phyloP scores from a whole-genome alignment of 2,329 filamentous ascomycete species.

The Didymella keratinophila region DNA sequence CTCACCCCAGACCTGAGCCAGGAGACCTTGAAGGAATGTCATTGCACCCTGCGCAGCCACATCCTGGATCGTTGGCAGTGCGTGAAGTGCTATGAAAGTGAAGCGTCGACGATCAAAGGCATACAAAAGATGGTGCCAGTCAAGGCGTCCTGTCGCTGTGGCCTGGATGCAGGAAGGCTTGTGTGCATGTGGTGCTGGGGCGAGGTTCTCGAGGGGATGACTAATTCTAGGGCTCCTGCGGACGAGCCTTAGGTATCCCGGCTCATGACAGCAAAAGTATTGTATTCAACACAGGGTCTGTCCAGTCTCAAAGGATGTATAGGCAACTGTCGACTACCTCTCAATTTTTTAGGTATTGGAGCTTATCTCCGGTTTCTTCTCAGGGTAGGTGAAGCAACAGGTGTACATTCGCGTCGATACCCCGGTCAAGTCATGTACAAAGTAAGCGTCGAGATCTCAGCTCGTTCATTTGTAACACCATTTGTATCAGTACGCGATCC shows the following conservation, averaged over 20 bases:
- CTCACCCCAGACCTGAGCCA: neutral
- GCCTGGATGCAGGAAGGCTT: neutral
- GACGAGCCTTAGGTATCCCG: no score
- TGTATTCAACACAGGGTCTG: no score
- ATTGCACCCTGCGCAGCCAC: conserved; percentile 13
- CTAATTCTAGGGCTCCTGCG: no score
- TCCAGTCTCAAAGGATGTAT: no score
- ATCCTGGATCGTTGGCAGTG: conserved; percentile 31
- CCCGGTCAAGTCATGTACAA: neutral
- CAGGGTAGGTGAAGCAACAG: no score
- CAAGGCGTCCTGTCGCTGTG: conserved; percentile 5
- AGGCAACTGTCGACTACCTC: no score
- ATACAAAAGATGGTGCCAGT: neutral
- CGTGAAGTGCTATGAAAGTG: conserved; percentile 22
- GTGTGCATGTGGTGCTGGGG: conserved; percentile 24
- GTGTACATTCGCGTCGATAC: neutral
- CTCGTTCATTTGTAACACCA: neutral
- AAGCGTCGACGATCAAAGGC: conserved; percentile 6
- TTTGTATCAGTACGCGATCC: neutral
- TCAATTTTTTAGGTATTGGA: no score
- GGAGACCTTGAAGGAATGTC: neutral
- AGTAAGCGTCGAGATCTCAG: neutral
- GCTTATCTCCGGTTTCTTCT: no score
- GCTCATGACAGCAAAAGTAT: no score
- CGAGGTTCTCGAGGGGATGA: conserved; percentile 2